Conservation (phyloP, 2,329 filamentous ascomycete species). For the Bipolaris gigantea region DNA sequence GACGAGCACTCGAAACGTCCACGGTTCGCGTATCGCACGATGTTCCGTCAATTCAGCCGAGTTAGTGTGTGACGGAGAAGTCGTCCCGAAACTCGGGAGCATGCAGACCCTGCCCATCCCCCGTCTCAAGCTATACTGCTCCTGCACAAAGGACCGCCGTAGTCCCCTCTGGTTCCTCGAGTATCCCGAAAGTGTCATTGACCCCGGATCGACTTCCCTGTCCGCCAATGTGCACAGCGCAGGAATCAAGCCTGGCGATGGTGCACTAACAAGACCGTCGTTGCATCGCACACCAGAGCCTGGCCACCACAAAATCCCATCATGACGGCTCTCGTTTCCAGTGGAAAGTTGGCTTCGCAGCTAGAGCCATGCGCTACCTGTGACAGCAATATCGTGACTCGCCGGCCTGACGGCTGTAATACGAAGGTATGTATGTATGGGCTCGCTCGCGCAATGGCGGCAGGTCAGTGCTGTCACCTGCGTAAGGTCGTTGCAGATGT, state of each 20-base stretch:
- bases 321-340: background rate
- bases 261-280: background rate
- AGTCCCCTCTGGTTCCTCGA: background rate
- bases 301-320: background rate
- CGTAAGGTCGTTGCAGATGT: background rate
- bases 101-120: conserved; percentile 3
- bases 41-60: background rate
- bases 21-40: background rate
- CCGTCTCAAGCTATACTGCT: conserved; percentile 5
- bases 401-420: background rate
- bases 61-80: background rate
- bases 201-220: background rate
- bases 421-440: background rate
- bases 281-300: background rate
- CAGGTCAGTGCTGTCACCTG: background rate
- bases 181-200: background rate
- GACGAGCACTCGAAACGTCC: background rate
- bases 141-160: background rate
- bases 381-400: background rate
- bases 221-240: background rate
- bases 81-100: background rate
- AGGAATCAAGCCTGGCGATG: background rate
- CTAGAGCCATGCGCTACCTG: background rate
- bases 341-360: background rate
- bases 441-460: background rate